A percentile compares a stretch with the other conserved stretches of the same genome.
These are phyloP conservation scores for Plectosphaerella plurivora DNA, from an alignment of 2,329 filamentous ascomycete species.

Conservation along the genomic window DNA sequence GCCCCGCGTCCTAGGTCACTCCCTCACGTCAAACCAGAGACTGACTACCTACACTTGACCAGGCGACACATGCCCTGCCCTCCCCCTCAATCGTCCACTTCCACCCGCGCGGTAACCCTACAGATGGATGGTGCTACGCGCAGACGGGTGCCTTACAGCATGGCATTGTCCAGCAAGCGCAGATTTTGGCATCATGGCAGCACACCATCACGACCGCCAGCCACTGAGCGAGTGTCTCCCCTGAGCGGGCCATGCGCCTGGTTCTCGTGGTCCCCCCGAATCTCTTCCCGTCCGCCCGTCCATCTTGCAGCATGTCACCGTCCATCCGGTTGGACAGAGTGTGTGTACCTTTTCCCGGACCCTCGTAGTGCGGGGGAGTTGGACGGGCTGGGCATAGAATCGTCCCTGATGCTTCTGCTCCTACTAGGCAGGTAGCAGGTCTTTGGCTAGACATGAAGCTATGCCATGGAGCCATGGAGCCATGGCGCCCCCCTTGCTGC, in stretches of 20 bases:
- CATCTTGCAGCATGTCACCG: too few species aligned
- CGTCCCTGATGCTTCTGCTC: too few species aligned
- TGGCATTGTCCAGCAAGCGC: not conserved
- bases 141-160: not conserved
- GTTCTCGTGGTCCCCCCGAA: not conserved
- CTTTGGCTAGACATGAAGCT: too few species aligned
- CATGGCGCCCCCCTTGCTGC: too few species aligned
- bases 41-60: not conserved
- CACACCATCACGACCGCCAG: not conserved
- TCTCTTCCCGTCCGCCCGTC: too few species aligned
- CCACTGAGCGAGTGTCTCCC: not conserved
- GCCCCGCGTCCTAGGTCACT: not conserved
- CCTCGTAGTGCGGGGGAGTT: too few species aligned
- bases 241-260: not conserved
- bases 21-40: not conserved
- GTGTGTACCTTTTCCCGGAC: too few species aligned
- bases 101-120: not conserved
- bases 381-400: too few species aligned
- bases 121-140: not conserved
- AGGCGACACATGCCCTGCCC: not conserved
- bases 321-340: too few species aligned
- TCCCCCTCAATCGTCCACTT: not conserved
- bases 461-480: too few species aligned
- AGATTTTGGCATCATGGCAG: not conserved
- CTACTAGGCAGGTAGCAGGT: too few species aligned